These are phyloP conservation scores for Colletotrichum sp. DNA, from an alignment of 2,329 filamentous ascomycete species.

Conservation along the genomic window DNA sequence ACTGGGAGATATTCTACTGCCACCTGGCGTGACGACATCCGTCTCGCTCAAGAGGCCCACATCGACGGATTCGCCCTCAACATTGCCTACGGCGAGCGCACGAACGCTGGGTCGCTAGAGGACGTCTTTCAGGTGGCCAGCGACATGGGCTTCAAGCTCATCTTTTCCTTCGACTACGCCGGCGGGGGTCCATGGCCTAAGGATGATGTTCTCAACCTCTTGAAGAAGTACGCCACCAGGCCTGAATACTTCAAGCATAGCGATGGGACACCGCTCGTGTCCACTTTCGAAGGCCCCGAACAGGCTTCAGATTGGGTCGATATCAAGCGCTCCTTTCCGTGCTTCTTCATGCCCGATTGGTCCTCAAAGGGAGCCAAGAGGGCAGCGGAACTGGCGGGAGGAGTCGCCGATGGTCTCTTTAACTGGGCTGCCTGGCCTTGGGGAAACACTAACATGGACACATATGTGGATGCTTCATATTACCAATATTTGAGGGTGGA, in stretches of 20 bases:
- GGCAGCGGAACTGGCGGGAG: not conserved
- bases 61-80: constrained; percentile 18
- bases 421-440: constrained; percentile 40
- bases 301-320: constrained; percentile 44
- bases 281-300: constrained; percentile 47
- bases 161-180: constrained; percentile 8
- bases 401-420: constrained; percentile 37
- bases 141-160: not conserved
- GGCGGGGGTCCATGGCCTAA: not conserved
- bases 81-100: constrained; percentile 1
- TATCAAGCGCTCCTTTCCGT: constrained; percentile 41
- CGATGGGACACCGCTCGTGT: constrained; percentile 34
- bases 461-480: constrained; percentile 22
- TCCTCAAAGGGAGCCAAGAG: constrained; percentile 36
- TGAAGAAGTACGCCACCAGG: not conserved
- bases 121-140: not conserved
- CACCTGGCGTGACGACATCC: constrained; percentile 15
- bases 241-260: constrained; percentile 23
- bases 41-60: constrained; percentile 6
- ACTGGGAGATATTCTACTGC: constrained; percentile 31
- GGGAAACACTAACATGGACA: constrained; percentile 23
- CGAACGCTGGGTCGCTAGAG: constrained; percentile 7
- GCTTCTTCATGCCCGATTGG: constrained; percentile 51
- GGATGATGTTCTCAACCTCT: not conserved
- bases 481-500: not conserved